Conservation (phyloP, 805 yeast species). For the Maudiozyma bulderi region DNA sequence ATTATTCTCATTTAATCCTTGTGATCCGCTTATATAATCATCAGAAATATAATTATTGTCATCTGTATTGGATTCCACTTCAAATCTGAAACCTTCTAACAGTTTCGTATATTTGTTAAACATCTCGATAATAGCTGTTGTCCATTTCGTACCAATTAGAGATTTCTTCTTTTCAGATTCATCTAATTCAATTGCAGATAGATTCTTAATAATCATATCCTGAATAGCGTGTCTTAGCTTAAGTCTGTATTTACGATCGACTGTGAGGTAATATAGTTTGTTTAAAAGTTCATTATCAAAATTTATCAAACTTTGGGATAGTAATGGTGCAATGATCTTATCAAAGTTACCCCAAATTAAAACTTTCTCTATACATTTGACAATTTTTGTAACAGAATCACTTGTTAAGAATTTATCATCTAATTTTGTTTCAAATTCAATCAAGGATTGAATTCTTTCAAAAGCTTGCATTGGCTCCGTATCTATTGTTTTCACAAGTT, state of each 20-base stretch:
- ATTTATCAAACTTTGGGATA: slow-evolving; percentile 7
- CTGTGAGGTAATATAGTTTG: slow-evolving; percentile 12
- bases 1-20: too few relatives aligned
- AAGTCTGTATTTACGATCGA: slow-evolving; percentile 7
- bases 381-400: slow-evolving; percentile 19
- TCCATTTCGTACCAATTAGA: slow-evolving; percentile 55
- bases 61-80: background rate
- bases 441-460: slow-evolving; percentile 39
- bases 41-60: background rate
- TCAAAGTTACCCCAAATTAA: slow-evolving; percentile 16
- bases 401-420: slow-evolving; percentile 13
- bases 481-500: slow-evolving; percentile 35
- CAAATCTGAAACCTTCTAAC: slow-evolving; percentile 32
- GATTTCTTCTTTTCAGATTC: slow-evolving; percentile 3
- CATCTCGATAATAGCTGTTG: slow-evolving; percentile 43
- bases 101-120: slow-evolving; percentile 44
- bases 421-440: slow-evolving; percentile 49
- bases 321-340: slow-evolving; percentile 5
- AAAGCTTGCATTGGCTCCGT: slow-evolving; percentile 49
- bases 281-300: slow-evolving; percentile 8
- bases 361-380: slow-evolving; percentile 12
- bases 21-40: background rate
- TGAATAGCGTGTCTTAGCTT: slow-evolving; percentile 11
- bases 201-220: slow-evolving; percentile 11
- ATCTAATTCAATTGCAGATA: slow-evolving; percentile 5